Conservation (phyloP, 2,329 filamentous ascomycete species). For the Coniochaeta sp. region DNA sequence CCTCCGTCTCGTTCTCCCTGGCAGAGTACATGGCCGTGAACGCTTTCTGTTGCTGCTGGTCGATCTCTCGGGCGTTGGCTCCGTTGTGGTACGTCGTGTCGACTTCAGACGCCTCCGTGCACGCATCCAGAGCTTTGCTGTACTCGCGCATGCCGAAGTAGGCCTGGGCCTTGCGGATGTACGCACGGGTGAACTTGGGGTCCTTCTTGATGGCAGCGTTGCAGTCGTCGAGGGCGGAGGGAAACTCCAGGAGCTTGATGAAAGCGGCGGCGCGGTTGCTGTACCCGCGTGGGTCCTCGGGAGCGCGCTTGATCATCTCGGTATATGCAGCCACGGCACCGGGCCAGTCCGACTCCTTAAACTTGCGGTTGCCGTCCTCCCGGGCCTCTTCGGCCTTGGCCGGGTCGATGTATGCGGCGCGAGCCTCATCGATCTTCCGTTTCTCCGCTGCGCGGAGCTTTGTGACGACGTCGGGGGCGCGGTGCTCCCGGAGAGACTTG, state of each 20-base stretch:
- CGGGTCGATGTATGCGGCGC: slow-evolving; percentile 78
- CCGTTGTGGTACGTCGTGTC: slow-evolving; percentile 63
- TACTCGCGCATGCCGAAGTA: slow-evolving; percentile 98
- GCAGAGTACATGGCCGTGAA: slow-evolving; percentile 83
- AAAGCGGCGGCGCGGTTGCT: slow-evolving; percentile 96
- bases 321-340: slow-evolving; percentile 88
- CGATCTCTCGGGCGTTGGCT: slow-evolving; percentile 85
- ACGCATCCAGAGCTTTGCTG: slow-evolving; percentile 87
- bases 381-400: slow-evolving; percentile 92
- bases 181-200: slow-evolving; percentile 86
- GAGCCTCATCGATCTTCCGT: slow-evolving; percentile 68
- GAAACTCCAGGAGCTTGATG: slow-evolving; percentile 94
- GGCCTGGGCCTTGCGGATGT: slow-evolving; percentile 92
- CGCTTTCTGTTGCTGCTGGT: slow-evolving; percentile 90
- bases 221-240: slow-evolving; percentile 87
- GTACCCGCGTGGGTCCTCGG: slow-evolving; percentile 88
- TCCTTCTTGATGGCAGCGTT: slow-evolving; percentile 87
- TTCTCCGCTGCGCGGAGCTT: slow-evolving; percentile 95
- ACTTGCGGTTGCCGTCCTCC: slow-evolving; percentile 90
- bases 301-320: slow-evolving; percentile 95
- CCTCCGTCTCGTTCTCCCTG: slow-evolving; percentile 90
- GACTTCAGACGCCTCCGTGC: slow-evolving; percentile 69
- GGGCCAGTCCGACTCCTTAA: slow-evolving; percentile 95
- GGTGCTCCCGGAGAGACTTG: slow-evolving; percentile 91
- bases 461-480: slow-evolving; percentile 84